Conservation (phyloP, 2,329 filamentous ascomycete genomes). For the Biscogniauxia sp. region DNA sequence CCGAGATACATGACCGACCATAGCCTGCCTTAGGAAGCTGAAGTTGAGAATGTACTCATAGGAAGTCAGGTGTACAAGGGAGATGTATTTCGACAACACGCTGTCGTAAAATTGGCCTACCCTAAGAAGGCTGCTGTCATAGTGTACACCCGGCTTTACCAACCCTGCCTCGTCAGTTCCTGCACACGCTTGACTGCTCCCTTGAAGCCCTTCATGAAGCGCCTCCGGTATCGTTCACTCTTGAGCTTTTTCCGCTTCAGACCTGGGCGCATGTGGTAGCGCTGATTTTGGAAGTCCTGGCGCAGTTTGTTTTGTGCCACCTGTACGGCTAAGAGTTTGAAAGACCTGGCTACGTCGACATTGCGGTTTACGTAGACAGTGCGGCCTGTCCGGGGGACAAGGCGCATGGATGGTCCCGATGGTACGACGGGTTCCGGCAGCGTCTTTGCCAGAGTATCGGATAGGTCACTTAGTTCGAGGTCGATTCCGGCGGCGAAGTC, state of each 20-base stretch:
- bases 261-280: slow-evolving; percentile 72
- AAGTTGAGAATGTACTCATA: background rate
- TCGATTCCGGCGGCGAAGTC: slow-evolving; percentile 10
- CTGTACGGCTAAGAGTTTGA: slow-evolving; percentile 41
- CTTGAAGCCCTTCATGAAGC: slow-evolving; percentile 69
- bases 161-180: slow-evolving; percentile 73
- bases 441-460: slow-evolving; percentile 8
- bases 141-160: slow-evolving; percentile 49
- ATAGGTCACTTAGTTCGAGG: slow-evolving; percentile 29
- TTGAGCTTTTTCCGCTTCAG: slow-evolving; percentile 73
- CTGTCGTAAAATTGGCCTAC: slow-evolving; percentile 1
- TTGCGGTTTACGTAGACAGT: slow-evolving; percentile 41
- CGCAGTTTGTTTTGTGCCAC: slow-evolving; percentile 55
- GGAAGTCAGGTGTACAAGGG: slow-evolving; percentile 11
- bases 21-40: background rate
- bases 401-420: slow-evolving; percentile 32
- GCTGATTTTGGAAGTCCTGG: slow-evolving; percentile 55
- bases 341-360: slow-evolving; percentile 44
- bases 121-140: slow-evolving; percentile 5
- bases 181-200: slow-evolving; percentile 62
- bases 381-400: slow-evolving; percentile 43
- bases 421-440: slow-evolving; percentile 2
- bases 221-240: slow-evolving; percentile 65
- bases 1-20: background rate
- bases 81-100: slow-evolving; percentile 12